Evolutionary conservation across 129 eudicot species (phyloP), one percentile per base, ranked within the genome.

Genomic region (Artemisia argyi): DNA sequence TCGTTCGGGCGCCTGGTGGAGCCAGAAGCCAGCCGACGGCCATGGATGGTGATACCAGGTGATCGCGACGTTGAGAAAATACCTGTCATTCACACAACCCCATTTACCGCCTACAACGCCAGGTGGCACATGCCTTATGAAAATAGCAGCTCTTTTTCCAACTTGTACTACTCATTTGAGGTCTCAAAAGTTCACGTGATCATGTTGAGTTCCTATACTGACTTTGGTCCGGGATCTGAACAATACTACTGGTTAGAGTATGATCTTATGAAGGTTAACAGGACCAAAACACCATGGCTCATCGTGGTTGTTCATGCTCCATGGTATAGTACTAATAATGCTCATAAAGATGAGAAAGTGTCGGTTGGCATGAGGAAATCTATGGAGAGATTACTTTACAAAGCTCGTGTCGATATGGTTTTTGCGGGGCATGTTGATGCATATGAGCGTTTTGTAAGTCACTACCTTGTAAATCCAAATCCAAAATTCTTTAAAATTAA

Each of bases 11-110:
- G 26, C 26, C 26, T 24, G 26, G 26, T 24, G 26, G 79, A 85
- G 75, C 92, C 97, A 3, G 78, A 79, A 11, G 86, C 97, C 1
- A 85, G 90, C 78, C 73, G 62, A 11, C 76, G 97, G 28, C 96
- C 97, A 0, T 91, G 97, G 97, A 91, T 91, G 96, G 97, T 88
- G 35, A 88, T 95, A 20, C 88, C 26, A 83, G 97, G 97, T 56
- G 88, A 91, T 76, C 97, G 88, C 44, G 97, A 91, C 50, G 47
- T 78, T 13, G 97, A 91, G 77, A 75, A 71, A 60, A 78, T 86
- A 65, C 81, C 81, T 0, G 54, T 44, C 1, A 4, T 70, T 48
- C 79, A 83, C 50, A 15, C 11, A 4, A 14, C 75, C 1, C 17
- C 75, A 7, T 91, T 91, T 51, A 83, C 80, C 10, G 58, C 97